Evolutionary conservation across 2,329 filamentous ascomycete genomes (phyloP), one percentile per base, ranked within the genome.

Genomic region (Neodidymelliopsis sp.): DNA sequence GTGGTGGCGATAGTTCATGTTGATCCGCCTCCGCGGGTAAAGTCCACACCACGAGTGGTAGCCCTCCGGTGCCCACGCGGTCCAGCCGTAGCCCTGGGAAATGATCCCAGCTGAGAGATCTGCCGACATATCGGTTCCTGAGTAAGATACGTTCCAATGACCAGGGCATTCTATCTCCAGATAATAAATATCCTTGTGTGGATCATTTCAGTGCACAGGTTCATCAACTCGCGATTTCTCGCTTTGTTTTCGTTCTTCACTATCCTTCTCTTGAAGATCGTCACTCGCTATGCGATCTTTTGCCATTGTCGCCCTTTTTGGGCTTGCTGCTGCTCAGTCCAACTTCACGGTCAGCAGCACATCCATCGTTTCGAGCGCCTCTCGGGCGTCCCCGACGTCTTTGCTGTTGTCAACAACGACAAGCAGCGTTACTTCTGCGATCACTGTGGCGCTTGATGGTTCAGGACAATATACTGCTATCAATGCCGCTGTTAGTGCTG

Each of bases 401-500:
- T 19, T 39, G 6, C 55, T 39, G 6, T 56, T 24, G 3, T 37
- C 49, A 4, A 11, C 38, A n/a, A 43, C 45, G 10, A 24, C 5
- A 16, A 44, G 39, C 19, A 44, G 49, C n/a, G 8, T 37, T 5
- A 41, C 15, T 23, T 29, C 69, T 13, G 70, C 67, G 7, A 69
- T 79, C 23, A 77, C 76, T 1, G 77, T 80, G 38, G 75, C 76
- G 12, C 49, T 69, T 1, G 76, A 78, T 54, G 74, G 75, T 22
- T 73, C 67, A 16, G 76, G 72, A 15, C 74, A 78, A 36, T 79
- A 74, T 46, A 77, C 75, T 12, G 75, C 70, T 9, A 78, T 80
- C 56, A 72, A 70, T 38, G 67, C 74, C 12, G 77, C 77, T 20
- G 69, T 80, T 13, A 63, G 70, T 3, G 76, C 74, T 22, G 78